Conservation (phyloP, 345 rosid species). For the Citrus medica region DNA sequence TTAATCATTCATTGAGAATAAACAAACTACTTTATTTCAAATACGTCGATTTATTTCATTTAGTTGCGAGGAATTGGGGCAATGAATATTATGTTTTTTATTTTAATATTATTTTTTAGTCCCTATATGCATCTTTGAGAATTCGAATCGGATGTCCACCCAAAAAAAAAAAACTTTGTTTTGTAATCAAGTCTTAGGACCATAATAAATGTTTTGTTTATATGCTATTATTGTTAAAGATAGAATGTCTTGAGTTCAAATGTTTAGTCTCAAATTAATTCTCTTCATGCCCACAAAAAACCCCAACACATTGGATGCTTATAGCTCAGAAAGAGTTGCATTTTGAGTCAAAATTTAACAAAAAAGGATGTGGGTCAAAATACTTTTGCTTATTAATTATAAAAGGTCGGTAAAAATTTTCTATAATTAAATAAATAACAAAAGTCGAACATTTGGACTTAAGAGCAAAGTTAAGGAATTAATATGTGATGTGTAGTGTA, state of each 20-base stretch:
- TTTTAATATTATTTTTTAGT: too few species aligned
- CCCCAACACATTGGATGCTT: constrained; percentile 4
- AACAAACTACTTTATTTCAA: too few species aligned
- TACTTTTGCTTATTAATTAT: not conserved
- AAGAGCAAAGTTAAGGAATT: not conserved
- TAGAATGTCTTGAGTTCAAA: not conserved
- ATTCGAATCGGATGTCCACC: too few species aligned
- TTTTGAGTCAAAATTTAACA: not conserved
- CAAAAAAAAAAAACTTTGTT: too few species aligned
- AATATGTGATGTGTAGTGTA: not conserved
- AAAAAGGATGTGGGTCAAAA: not conserved
- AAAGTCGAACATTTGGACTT: constrained; percentile 8
- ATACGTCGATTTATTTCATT: too few species aligned
- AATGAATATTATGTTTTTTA: too few species aligned
- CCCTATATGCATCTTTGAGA: too few species aligned
- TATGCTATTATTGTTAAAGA: not conserved
- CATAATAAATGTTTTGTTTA: not conserved
- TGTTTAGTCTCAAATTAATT: not conserved
- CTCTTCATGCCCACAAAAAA: not conserved
- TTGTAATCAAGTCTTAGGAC: too few species aligned
- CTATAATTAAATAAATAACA: not conserved
- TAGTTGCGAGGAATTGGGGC: too few species aligned
- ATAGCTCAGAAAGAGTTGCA: not conserved
- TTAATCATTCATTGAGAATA: too few species aligned
- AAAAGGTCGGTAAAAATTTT: not conserved